A percentile compares a stretch with the other conserved stretches of the same genome.
Conservation (phyloP, 2,329 filamentous ascomycete genomes). For the Colletotrichum kahawae region DNA sequence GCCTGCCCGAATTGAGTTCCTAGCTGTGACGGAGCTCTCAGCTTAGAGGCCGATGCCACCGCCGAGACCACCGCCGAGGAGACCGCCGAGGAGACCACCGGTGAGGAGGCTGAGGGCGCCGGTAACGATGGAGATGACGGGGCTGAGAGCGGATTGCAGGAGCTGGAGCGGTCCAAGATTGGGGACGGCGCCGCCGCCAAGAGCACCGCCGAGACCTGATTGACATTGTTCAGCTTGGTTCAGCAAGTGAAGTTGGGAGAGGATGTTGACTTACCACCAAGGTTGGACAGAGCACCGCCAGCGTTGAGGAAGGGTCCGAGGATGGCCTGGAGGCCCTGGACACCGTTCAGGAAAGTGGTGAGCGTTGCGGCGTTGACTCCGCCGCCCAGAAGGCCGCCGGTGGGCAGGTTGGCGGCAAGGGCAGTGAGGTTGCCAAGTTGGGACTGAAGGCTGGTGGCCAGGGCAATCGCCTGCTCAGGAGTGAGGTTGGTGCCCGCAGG, state of each 20-base stretch:
- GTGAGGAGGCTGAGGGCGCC: not conserved
- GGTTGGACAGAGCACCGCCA: not conserved
- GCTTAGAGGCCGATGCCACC: not conserved
- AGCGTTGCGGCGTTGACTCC: not conserved
- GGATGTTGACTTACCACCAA: not conserved
- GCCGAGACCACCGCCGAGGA: not conserved
- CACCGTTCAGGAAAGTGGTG: not conserved
- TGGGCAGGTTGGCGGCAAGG: not conserved
- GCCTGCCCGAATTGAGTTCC: slow-evolving; percentile 8
- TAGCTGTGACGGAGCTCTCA: not conserved
- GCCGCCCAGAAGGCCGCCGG: not conserved
- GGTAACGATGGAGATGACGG: not conserved
- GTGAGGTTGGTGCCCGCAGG: not conserved
- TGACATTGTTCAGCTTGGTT: not conserved
- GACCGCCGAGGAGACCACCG: not conserved
- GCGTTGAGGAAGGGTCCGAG: not conserved
- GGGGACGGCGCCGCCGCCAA: not conserved
- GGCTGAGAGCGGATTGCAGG: not conserved
- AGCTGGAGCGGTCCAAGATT: not conserved
- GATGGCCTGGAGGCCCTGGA: not conserved
- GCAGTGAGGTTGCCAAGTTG: not conserved
- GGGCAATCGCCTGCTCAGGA: not conserved
- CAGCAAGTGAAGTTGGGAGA: not conserved
- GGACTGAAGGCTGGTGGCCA: not conserved
- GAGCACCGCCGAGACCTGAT: not conserved